phyloP scores from a whole-genome alignment of 306 rosid genomes.

The Fagus crenata region DNA sequence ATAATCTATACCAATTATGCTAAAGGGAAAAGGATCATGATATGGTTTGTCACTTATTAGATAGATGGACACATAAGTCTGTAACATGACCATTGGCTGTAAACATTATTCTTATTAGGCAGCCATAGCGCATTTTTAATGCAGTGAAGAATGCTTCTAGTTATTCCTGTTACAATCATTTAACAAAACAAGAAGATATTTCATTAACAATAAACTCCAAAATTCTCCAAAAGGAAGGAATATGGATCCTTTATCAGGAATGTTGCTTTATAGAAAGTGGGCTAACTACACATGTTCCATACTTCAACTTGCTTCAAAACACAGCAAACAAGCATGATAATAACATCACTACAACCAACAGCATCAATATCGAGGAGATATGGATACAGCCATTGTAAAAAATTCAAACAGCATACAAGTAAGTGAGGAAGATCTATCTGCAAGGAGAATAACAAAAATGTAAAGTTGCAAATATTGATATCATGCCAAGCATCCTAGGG shows the following conservation, averaged over 20 bases:
- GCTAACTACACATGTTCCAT: too few species aligned
- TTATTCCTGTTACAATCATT: neutral
- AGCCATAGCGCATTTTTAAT: neutral
- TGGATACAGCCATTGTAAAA: neutral
- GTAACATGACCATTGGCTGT: neutral
- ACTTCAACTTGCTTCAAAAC: neutral
- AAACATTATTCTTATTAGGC: neutral
- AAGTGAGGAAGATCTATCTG: neutral
- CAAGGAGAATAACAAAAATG: neutral
- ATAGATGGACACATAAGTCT: neutral
- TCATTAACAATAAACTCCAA: neutral
- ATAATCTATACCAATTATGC: neutral
- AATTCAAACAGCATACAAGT: neutral
- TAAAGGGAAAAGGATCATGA: neutral
- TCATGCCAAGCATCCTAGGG: neutral
- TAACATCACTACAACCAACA: neutral
- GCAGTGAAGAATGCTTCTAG: neutral
- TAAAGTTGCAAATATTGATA: neutral
- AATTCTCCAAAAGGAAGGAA: neutral
- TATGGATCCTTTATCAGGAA: neutral
- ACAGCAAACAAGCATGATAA: neutral
- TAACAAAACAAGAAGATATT: neutral
- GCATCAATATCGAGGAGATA: neutral
- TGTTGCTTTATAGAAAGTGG: neutral
- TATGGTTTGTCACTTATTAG: neutral